Evolutionary conservation across 1,284 basidiomycete species (phyloP), one percentile per base, ranked within the genome.

Genomic region (Rhodotorula sp.): DNA sequence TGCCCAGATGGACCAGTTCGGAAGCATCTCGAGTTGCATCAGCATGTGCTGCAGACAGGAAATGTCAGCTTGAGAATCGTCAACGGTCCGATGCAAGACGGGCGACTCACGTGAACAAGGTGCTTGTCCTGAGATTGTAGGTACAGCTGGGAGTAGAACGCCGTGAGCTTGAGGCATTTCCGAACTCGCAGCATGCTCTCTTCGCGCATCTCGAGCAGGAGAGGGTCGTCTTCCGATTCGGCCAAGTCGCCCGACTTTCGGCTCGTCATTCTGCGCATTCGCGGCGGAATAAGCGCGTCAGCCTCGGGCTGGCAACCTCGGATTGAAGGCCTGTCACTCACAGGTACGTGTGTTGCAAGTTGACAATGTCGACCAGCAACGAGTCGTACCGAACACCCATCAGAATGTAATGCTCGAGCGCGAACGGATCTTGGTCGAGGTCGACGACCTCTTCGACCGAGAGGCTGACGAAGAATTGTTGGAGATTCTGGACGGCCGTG

Each of bases 81-180:
- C 29, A 46, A 48, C 63, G 49, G 53, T 17, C 20, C 17, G 6
- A 46, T 62, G 42, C 20, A 56, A 30, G n/a, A 54, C 14, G 60
- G 26, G 44, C 29, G 22, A 60, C 68, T 51, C 55, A 70, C 68
- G 45, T 75, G 66, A 18, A 75, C 73, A 49, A 75, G 61, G 24
- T 75, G 73, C 56, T 75, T 75, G 67, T 75, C 73, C 26, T 67
- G 64, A 5, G 57, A 62, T 29, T 67, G 64, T 37, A 72, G 62
- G 64, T 70, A 75, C 18, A 75, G 68, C 44, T 73, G 72, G 7
- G 72, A 64, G 65, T 74, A 74, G 68, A 74, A 74, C n/a, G 71
- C 61, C 6, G 67, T 49, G 14, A 75, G 61, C 57, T 73, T 72
- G 29, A 75, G 44, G 48, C 71, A 75, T 57, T 75, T 75, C 29